Evolutionary conservation across 2,329 filamentous ascomycete species (phyloP), one percentile per base, ranked within the genome.

Genomic region (Allantophomopsis cytisporea): DNA sequence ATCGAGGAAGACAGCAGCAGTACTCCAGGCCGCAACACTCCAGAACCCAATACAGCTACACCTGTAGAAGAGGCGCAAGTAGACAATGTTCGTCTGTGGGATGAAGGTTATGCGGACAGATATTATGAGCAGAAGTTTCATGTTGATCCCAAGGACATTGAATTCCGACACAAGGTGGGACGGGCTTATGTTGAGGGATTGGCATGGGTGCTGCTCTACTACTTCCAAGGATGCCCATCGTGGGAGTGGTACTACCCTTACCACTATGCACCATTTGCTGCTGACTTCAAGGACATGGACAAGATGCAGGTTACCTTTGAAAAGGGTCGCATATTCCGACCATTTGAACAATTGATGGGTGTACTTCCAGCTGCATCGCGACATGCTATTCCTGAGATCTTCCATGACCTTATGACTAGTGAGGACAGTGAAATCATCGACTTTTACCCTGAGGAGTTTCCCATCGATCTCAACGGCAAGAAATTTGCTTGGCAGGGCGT

Each of bases 191-290:
- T 89, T 11, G 87, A 96, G 64, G 91, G 91, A 30, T 71, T 98
- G 8, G 83, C 83, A 16, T 98, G 93, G 91, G 91, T 98, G 31
- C 66, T 98, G 38, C 69, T 88, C 30, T 98, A 98, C 61, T 98
- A 98, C 59, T 94, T 95, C 60, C 91, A 98, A 60, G 91, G 91
- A 18, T 98, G 91, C 52, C 87, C 91, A 16, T 95, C 87, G 0
- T 98, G 93, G 91, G 93, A 89, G 39, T 98, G 91, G 91, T 98
- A 91, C 58, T 98, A 95, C 55, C 91, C 91, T 1, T 94, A 96
- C 54, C 91, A 98, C 57, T 98, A 98, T 56, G 93, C 91, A 1
- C 91, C 93, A 3, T 98, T 98, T 56, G 91, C 91, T 2, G 83
- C 87, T 39, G 91, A 98, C 59, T 98, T 98, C 58, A 80, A 83